Base-by-base conservation (phyloP, 2,329 filamentous ascomycete species). In the Penicillium brevicompactum region DNA sequence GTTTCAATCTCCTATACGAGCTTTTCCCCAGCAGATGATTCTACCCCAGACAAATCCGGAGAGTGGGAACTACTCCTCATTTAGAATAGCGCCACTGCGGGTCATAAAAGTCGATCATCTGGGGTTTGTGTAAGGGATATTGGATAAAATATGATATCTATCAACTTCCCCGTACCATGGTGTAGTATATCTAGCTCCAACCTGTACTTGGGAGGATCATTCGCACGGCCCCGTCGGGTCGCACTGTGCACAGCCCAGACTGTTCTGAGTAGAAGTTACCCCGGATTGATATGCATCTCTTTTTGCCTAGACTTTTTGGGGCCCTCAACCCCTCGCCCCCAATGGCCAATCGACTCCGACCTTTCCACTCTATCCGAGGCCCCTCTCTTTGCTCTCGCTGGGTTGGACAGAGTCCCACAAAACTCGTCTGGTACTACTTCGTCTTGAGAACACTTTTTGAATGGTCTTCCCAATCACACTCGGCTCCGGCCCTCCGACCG, bases 141-240 rank as follows among this genome's bases (percentile, higher is more conserved):
- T 14, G 32, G 18, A 22, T 8, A 18, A 2, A 18, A 18, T 18
- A 18, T 18, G 18, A 18, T 18, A 18, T 18, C 18, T 18, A 21
- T 18, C 38, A 22, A 56, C 52, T 57, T 46, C 53, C 27, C 42
- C 56, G 9, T 43, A 47, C 52, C 24, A 24, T 51, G 40, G 46
- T 59, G 53, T 53, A 59, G 42, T 51, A 46, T 54, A 54, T 18
- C 18, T 56, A 59, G 56, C 59, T 49, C 49, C 52, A 46, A 51
- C 43, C 13, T 41, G 18, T 18, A 18, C 6, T 46, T 18, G n/a
- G 24, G 24, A 27, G 24, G 5, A 27, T 27, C 18, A 18, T 13
- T 46, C 56, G 55, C 61, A 64, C 56, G 60, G 58, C 34, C 55
- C 55, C 34, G 47, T 42, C 53, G 53, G 49, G 53, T 62, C 52